A percentile compares a stretch with the other conserved stretches of the same genome.
Evolutionary conservation across 2,329 filamentous ascomycete genomes (phyloP).

Genomic region (Ascochyta pisi): DNA sequence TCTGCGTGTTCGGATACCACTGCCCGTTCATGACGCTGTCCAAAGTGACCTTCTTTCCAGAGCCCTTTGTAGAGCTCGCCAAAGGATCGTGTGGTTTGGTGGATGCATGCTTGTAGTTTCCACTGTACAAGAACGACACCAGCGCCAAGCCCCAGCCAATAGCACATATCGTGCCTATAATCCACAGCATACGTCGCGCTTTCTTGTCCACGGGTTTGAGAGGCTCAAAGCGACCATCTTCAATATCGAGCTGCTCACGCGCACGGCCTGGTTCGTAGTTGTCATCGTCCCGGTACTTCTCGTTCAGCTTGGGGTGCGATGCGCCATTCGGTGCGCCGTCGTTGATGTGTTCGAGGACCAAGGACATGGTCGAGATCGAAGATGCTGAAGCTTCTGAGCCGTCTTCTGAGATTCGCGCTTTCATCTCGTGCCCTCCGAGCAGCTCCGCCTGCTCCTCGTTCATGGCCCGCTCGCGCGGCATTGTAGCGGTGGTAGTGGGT

Average conservation of each 20-base stretch:
- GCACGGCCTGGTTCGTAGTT: slow-evolving; percentile 53
- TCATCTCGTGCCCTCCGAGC: slow-evolving; percentile 47
- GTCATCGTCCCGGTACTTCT: slow-evolving; percentile 52
- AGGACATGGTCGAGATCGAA: slow-evolving; percentile 82
- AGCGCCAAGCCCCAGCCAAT: slow-evolving; percentile 74
- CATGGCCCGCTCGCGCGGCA: slow-evolving; percentile 44
- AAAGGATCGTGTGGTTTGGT: slow-evolving; percentile 71
- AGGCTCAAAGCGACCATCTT: slow-evolving; percentile 56
- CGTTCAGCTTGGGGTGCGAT: slow-evolving; percentile 36
- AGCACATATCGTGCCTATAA: slow-evolving; percentile 66
- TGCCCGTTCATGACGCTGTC: slow-evolving; percentile 71
- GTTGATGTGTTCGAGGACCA: slow-evolving; percentile 79
- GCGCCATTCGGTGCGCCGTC: slow-evolving; percentile 55
- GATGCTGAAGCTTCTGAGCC: slow-evolving; percentile 65
- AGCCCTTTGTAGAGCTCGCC: slow-evolving; percentile 66
- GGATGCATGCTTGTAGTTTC: slow-evolving; percentile 70
- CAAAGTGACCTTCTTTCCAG: slow-evolving; percentile 75
- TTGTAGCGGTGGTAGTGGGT: slow-evolving; percentile 22
- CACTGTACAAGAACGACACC: slow-evolving; percentile 69
- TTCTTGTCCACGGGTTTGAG: slow-evolving; percentile 68
- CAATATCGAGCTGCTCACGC: slow-evolving; percentile 58
- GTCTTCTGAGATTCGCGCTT: slow-evolving; percentile 44
- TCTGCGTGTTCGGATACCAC: slow-evolving; percentile 69
- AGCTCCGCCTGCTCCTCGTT: slow-evolving; percentile 56
- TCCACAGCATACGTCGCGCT: slow-evolving; percentile 68